Base-by-base conservation (phyloP, 768 basidiomycete species). In the Kwoniella sp. region DNA sequence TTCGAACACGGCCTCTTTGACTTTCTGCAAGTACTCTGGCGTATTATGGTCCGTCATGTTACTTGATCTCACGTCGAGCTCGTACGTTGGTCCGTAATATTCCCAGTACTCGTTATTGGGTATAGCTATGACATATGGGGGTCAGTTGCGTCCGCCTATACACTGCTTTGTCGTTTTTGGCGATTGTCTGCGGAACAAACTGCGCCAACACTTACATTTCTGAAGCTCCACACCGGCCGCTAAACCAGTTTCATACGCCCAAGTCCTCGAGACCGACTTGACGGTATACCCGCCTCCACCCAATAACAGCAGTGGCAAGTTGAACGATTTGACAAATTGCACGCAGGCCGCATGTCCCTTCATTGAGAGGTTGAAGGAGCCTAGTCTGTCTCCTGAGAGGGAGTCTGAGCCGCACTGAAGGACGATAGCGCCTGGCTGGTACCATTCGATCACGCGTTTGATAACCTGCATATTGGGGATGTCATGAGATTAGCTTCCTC, bases 71-170 rank as follows among this genome's bases (percentile, higher is more conserved):
- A 99, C 96, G 77, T 99, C 92, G 31, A 99, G 86, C 78, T 93
- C 87, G 75, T 98, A 97, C 74, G 95, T 92, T 2, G 96, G 96
- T 0, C 96, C 96, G 80, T 97, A 98, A 81, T 98, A 98, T 77
- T 98, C 95, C 76, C 94, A 98, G 82, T 98, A 99, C 82, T 99
- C 96, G 75, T 98, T 99, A 69, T 94, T 89, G 1, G 96, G 96
- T 59, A 99, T 95, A 77, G 92, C 95, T 94, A 74, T n/a, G 7
- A n/a, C 15, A 23, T 15, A 8, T 53, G 34, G 8, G 12, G 22
- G 25, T 50, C 47, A 47, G 57, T 58, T 38, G n/a, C 34, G 34
- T n/a, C n/a, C n/a, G n/a, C n/a, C n/a, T n/a, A n/a, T n/a, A n/a
- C n/a, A n/a, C n/a, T n/a, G n/a, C n/a, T n/a, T n/a, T n/a, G n/a